Conservation (phyloP, 805 yeast species). For the Candida golubevii region DNA sequence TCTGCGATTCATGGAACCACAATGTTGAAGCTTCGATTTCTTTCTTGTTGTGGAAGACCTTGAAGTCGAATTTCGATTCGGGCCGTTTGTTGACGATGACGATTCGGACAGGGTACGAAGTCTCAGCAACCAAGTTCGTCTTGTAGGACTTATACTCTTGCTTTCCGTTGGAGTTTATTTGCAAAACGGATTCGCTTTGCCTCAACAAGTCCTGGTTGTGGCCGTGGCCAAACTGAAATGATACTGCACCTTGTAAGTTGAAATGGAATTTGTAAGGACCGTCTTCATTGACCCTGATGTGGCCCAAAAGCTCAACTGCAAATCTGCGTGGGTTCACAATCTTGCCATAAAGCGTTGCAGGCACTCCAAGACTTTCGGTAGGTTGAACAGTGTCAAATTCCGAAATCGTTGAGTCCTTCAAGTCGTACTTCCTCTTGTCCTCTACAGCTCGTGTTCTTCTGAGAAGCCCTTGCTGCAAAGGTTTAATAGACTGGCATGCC, state of each 20-base stretch:
- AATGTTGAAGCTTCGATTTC: background rate
- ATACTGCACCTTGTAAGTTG: background rate
- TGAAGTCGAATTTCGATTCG: background rate
- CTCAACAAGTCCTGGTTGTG: background rate
- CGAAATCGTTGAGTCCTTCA: background rate
- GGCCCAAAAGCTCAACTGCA: constrained; percentile 1
- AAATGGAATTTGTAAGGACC: constrained; percentile 1
- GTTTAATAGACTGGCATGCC: background rate
- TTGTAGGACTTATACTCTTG: background rate
- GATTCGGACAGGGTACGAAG: background rate
- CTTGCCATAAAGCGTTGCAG: background rate
- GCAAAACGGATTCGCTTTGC: background rate
- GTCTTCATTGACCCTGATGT: background rate
- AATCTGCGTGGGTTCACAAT: constrained; percentile 1
- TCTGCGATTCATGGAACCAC: background rate
- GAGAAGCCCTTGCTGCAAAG: background rate
- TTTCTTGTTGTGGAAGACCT: background rate
- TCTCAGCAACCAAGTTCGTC: background rate
- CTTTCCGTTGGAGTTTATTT: background rate
- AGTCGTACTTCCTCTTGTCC: background rate
- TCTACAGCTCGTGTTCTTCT: background rate
- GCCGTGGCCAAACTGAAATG: background rate
- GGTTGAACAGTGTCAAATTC: background rate
- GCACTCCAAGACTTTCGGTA: background rate
- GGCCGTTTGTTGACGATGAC: background rate